Conservation (phyloP, 2,329 filamentous ascomycete species). For the Pestalotiopsis sp. region DNA sequence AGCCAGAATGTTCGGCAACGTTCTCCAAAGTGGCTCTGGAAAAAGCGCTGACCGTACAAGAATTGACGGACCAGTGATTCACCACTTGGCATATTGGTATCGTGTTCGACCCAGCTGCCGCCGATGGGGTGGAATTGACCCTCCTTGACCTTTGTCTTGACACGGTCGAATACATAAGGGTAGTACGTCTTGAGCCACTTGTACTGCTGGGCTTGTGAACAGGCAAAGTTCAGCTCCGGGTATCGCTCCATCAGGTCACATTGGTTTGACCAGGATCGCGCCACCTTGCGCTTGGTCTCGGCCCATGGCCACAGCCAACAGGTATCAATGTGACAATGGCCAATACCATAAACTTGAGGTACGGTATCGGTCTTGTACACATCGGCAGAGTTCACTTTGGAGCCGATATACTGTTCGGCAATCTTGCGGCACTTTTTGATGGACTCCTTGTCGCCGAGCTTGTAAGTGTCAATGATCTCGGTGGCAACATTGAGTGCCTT, state of each 20-base stretch:
- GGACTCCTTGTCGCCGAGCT: slow-evolving; percentile 75
- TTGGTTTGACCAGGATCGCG: slow-evolving; percentile 94
- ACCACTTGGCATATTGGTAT: slow-evolving; percentile 95
- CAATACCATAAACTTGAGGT: slow-evolving; percentile 83
- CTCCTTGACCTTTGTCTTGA: slow-evolving; percentile 87
- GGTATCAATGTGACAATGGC: slow-evolving; percentile 96
- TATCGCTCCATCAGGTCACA: slow-evolving; percentile 95
- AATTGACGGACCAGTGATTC: slow-evolving; percentile 95
- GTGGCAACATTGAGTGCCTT: slow-evolving; percentile 82
- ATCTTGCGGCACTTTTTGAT: slow-evolving; percentile 81
- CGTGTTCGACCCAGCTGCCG: slow-evolving; percentile 98
- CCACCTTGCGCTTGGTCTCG: slow-evolving; percentile 96
- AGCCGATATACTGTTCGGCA: slow-evolving; percentile 79
- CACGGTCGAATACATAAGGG: slow-evolving; percentile 83
- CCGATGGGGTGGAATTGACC: slow-evolving; percentile 94
- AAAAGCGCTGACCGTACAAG: slow-evolving; percentile 92
- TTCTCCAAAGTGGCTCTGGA: slow-evolving; percentile 88
- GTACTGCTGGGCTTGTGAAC: slow-evolving; percentile 95
- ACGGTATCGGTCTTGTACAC: slow-evolving; percentile 79
- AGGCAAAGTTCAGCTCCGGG: slow-evolving; percentile 88
- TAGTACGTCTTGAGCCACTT: slow-evolving; percentile 95
- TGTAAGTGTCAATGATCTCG: slow-evolving; percentile 87
- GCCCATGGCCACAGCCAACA: slow-evolving; percentile 99
- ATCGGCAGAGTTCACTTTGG: slow-evolving; percentile 76
- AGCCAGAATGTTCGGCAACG: slow-evolving; percentile 94